Base-by-base conservation (phyloP, 73 alveolate genomes). In the Paramecium sexaurelia region DNA sequence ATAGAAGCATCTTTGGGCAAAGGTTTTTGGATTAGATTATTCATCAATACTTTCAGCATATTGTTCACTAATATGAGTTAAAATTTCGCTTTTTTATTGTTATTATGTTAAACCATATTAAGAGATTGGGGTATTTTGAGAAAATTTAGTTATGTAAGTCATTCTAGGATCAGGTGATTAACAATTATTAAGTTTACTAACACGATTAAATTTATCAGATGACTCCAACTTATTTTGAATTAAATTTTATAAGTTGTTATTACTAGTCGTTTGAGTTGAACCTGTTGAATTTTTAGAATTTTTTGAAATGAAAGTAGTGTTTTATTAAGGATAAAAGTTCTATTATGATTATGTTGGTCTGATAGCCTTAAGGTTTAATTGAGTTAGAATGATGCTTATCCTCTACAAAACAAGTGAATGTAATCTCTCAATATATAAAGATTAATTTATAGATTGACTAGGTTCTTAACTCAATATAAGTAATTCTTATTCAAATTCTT, bases 121-220 rank as follows among this genome's bases (percentile, higher is more conserved):
- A 35, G 51, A 71, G 0, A 51, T 5, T 3, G 86, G 83, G n/a
- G 47, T 61, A 61, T 61, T 61, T 24, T 61, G 8, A 10, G 87
- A 78, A 43, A 78, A 78, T 78, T 78, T 78, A 39, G 90, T 78
- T 6, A 78, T 78, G 15, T 40, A 78, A 22, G 90, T 78, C 47
- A 39, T 24, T 41, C 90, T 39, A 5, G 75, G 61, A 41, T 78
- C 75, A 9, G 90, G 90, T 78, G 90, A 78, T 22, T 29, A 33
- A 35, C 56, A 71, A 11, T 71, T 7, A 13, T 61, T 3, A 20
- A 32, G n/a, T 29, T 71, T 71, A 13, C 35, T 71, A 4, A 32
- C 7, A 71, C 32, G 8, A 19, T 35, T 36, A 5, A 11, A 71
- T 71, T 13, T 2, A 11, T 71, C 1, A 15, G 67, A 17, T 51